Conservation (phyloP, 2,329 filamentous ascomycete species). For the Exophiala oligosperma region DNA sequence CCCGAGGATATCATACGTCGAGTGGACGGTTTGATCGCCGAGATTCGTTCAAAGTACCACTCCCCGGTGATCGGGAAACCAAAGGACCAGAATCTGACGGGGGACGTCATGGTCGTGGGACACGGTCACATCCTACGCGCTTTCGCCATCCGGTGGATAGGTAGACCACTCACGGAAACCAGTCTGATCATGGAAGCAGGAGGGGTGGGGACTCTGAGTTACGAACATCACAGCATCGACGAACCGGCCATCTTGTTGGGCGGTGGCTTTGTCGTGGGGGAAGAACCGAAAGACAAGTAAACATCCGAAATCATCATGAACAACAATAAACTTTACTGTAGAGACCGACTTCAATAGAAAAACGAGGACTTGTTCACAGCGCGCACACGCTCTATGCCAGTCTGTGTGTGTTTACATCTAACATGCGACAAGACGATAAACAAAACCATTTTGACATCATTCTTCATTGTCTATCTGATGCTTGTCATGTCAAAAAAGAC, state of each 20-base stretch:
- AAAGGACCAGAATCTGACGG: conserved; percentile 38
- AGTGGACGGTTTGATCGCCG: conserved; percentile 72
- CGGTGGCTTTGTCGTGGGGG: conserved; percentile 61
- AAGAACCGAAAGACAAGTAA: conserved; percentile 11
- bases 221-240: conserved; percentile 74
- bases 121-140: conserved; percentile 88
- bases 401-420: too few relatives aligned
- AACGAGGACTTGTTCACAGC: too few relatives aligned
- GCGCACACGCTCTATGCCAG: too few relatives aligned
- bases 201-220: conserved; percentile 79
- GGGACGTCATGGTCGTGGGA: conserved; percentile 77
- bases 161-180: conserved; percentile 71
- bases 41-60: conserved; percentile 70
- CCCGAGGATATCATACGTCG: conserved; percentile 71
- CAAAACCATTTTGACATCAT: too few relatives aligned
- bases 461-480: too few relatives aligned
- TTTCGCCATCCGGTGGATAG: conserved; percentile 84
- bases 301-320: conserved; percentile 8
- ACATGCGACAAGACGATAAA: too few relatives aligned
- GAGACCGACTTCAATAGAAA: not conserved
- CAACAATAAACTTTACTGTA: not conserved
- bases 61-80: conserved; percentile 59
- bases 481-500: too few relatives aligned
- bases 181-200: conserved; percentile 83
- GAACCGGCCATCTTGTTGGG: conserved; percentile 80